Evolutionary conservation across 2,329 filamentous ascomycete genomes (phyloP), one percentile per base, ranked within the genome.

Genomic region (Trichocomaceae sp.): DNA sequence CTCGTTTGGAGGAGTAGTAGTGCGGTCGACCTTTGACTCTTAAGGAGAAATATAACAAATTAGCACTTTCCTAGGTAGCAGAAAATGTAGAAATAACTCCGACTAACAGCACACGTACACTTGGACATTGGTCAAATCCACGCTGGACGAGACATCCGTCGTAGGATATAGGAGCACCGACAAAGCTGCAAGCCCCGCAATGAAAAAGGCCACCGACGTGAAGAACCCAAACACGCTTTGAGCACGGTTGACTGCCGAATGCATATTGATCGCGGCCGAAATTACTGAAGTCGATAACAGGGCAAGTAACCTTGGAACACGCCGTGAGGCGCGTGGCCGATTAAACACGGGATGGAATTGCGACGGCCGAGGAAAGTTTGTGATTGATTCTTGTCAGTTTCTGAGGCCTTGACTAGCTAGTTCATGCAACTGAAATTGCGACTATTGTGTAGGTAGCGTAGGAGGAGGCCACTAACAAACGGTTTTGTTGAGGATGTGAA

Each of bases 171-270:
- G 49, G 12, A 96, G 72, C 64, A 91, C 89, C 39, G 90, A 91
- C 50, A 87, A 77, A 47, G 92, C 91, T 63, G 96, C 88, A 56
- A 95, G 75, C 53, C 81, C 82, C 51, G 84, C 91, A 53, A 96
- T 81, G 56, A 83, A 82, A 68, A 95, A 93, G 55, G 87, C 86
- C 60, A 96, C 90, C 23, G 90, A 95, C 17, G 93, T 97, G 79
- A 97, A 96, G 83, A 95, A 96, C 72, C 93, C 90, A 71, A 99
- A 99, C 71, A 90, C 86, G 75, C 90, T 92, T 74, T 99, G 93
- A 62, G 86, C 73, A 63, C 93, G 88, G 59, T 88, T 90, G 48
- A 95, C 75, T 47, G 87, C 83, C 68, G 89, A 95, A 75, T 96
- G 86, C 93, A 99, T 97, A 19, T 47, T 37, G 42, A 37, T 35